Conservation (phyloP, 2,329 filamentous ascomycete species). For the Pseudodiploospora longispora region DNA sequence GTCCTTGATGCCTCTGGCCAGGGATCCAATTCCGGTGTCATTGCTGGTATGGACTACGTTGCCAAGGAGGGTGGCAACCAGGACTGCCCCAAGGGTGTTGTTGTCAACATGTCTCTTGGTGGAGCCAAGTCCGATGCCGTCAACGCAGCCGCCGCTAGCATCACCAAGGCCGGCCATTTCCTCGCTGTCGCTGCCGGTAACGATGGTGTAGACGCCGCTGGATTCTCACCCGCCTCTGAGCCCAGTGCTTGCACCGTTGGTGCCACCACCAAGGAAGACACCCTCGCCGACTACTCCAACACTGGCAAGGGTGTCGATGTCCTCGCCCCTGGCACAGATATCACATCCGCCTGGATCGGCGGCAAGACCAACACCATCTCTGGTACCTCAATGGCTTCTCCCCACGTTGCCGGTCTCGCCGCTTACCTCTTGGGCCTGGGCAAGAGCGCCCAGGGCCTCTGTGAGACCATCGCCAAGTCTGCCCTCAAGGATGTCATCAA, state of each 20-base stretch:
- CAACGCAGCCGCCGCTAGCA: conserved; percentile 34
- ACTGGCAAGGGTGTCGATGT: conserved; percentile 33
- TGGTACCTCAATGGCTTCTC: conserved; percentile 34
- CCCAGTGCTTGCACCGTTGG: conserved; percentile 41
- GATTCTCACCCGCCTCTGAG: conserved; percentile 37
- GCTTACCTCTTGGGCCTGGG: conserved; percentile 37
- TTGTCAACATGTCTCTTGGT: conserved; percentile 38
- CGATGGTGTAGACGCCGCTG: conserved; percentile 25
- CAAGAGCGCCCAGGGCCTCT: conserved; percentile 37
- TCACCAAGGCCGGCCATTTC: conserved; percentile 31
- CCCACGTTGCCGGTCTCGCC: conserved; percentile 31
- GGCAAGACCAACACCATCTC: conserved; percentile 28
- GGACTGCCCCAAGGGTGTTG: conserved; percentile 20
- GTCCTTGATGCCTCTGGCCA: conserved; percentile 25
- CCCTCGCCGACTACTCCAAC: conserved; percentile 39
- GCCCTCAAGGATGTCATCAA: conserved; percentile 33
- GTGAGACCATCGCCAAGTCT: conserved; percentile 35
- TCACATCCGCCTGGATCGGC: conserved; percentile 35
- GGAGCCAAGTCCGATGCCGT: conserved; percentile 23
- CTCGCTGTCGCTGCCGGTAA: conserved; percentile 41
- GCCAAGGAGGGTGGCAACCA: conserved; percentile 21
- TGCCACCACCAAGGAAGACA: conserved; percentile 30
- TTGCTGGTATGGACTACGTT: conserved; percentile 33
- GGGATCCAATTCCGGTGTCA: conserved; percentile 22
- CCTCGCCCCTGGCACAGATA: conserved; percentile 31